phyloP scores from a whole-genome alignment of 352 stramenopile species.

The Aphanomyces cochlioides region DNA sequence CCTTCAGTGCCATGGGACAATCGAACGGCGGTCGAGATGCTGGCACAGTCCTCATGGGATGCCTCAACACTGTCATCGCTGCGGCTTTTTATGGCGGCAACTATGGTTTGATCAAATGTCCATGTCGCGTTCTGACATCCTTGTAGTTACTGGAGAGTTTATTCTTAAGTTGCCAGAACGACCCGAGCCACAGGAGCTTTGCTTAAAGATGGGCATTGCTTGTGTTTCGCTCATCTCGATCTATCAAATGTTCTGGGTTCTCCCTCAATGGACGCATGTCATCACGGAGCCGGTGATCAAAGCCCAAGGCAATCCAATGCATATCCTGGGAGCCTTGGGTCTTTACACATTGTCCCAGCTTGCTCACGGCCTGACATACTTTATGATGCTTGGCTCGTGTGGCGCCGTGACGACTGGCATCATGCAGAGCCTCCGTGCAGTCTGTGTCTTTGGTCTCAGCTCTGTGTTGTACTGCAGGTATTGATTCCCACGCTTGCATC shows the following conservation, averaged over 20 bases:
- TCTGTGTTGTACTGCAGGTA: constrained; percentile 74
- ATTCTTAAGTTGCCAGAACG: constrained; percentile 73
- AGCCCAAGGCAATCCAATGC: constrained; percentile 54
- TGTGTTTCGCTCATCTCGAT: constrained; percentile 72
- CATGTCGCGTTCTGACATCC: not conserved
- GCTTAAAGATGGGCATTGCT: constrained; percentile 67
- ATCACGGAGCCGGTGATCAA: constrained; percentile 75
- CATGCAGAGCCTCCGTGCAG: constrained; percentile 83
- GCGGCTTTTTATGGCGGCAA: constrained; percentile 82
- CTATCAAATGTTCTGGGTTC: constrained; percentile 78
- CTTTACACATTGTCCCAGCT: constrained; percentile 77
- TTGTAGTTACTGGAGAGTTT: constrained; percentile 69
- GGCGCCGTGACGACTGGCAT: constrained; percentile 81
- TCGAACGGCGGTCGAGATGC: constrained; percentile 57
- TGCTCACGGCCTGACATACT: constrained; percentile 80
- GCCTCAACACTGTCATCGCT: constrained; percentile 74
- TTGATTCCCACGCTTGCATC: not conserved
- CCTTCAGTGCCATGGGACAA: constrained; percentile 73
- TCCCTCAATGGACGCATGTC: constrained; percentile 67
- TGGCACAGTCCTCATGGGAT: constrained; percentile 78
- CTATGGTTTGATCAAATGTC: constrained; percentile 42
- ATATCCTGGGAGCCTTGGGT: constrained; percentile 59
- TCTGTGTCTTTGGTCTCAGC: constrained; percentile 81
- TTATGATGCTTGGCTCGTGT: constrained; percentile 74
- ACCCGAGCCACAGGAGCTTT: constrained; percentile 69